Evolutionary conservation across 345 rosid genomes (phyloP), one percentile per base, ranked within the genome.

Genomic region (Arabidopsis suecica): DNA sequence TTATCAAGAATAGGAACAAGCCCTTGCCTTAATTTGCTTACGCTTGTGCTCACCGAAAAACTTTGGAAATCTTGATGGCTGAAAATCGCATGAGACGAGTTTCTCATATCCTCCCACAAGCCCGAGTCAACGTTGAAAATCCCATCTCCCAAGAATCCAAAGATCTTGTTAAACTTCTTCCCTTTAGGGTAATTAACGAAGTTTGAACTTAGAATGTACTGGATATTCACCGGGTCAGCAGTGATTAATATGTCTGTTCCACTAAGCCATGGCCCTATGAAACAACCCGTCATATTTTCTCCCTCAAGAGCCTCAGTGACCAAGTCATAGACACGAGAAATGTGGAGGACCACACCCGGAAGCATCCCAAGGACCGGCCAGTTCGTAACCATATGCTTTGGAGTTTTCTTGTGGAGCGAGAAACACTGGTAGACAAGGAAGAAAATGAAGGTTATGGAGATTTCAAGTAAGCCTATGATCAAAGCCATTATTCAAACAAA

Each of bases 61-160:
- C 14, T 7, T 32, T 32, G 22, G 23, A 32, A 57, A 33, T 57
- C 61, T 33, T 6, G 9, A n/a, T 33, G 10, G 61, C 40, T 32
- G n/a, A 57, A 33, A 57, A 57, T 33, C 7, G 61, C 22, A n/a
- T 57, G 61, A 32, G 11, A 14, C 40, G 41, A 32, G 22, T 4
- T 57, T 40, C 61, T 57, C 23, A 33, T 0, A n/a, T 57, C 61
- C 40, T 33, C 23, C 61, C 61, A 57, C 12, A 57, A 57, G 3
- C 23, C 61, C 40, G 22, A 32, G 22, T 57, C 61, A 57, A 33
- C 61, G 23, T 32, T 33, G 38, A 57, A 57, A 57, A 57, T 57
- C 0, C 12, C 40, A 57, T 57, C 23, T 14, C 61, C 61, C 20
- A 33, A 4, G 40, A 14, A 3, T 33, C 32, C 61, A 33, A 57